A percentile compares a stretch with the other conserved stretches of the same genome.
phyloP scores from a whole-genome alignment of 176 grass and related monocot genomes.

The Secale cereale region DNA sequence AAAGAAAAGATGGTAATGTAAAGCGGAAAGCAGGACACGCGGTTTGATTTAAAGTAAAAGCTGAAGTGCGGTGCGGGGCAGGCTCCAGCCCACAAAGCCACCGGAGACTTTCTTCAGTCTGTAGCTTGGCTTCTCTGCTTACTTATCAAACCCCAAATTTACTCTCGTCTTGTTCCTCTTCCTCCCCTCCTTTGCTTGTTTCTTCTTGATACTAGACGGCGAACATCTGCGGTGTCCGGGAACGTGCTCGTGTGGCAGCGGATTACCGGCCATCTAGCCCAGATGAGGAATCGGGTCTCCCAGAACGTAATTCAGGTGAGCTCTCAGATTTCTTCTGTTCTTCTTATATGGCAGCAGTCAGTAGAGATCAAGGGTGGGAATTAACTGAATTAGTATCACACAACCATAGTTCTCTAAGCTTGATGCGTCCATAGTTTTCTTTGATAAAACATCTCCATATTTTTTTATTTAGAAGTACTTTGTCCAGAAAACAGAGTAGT shows the following conservation, averaged over 20 bases:
- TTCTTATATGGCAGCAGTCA: background rate
- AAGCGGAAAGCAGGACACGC: background rate
- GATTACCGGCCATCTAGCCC: slow-evolving; percentile 34
- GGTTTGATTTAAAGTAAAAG: background rate
- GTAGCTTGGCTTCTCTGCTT: too few species aligned
- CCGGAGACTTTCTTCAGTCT: slow-evolving; percentile 20
- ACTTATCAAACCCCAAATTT: too few species aligned
- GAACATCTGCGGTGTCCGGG: slow-evolving; percentile 39
- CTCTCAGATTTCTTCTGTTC: background rate
- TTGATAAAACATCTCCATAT: background rate
- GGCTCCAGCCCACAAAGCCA: background rate
- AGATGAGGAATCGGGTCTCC: slow-evolving; percentile 20
- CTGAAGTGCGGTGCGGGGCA: background rate
- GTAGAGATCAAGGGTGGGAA: background rate
- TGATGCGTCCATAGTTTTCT: background rate
- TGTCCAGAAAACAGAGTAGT: too few species aligned
- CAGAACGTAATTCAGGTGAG: slow-evolving; percentile 5
- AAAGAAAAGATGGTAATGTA: too few species aligned
- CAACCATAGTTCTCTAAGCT: background rate
- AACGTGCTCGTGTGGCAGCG: slow-evolving; percentile 13
- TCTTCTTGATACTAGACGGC: slow-evolving; percentile 24
- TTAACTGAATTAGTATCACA: background rate
- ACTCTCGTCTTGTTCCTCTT: background rate
- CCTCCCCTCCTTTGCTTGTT: background rate
- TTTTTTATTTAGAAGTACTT: too few species aligned